Evolutionary conservation across 352 stramenopile species (phyloP), one percentile per base, ranked within the genome.

Genomic region (Pythium periplocum): DNA sequence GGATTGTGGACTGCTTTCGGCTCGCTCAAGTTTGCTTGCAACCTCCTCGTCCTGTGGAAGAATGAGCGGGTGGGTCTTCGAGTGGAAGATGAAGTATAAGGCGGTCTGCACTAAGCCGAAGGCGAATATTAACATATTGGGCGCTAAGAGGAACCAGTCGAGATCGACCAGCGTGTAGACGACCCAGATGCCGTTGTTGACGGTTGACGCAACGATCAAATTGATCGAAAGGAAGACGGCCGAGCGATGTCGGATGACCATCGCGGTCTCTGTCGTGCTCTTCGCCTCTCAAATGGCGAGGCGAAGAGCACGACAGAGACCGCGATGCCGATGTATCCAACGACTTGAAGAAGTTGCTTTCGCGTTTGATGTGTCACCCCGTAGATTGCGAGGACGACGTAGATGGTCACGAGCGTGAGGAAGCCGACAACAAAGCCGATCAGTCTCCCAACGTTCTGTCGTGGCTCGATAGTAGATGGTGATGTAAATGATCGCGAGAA

Each of bases 281-380:
- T n/a, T n/a, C n/a, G n/a, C n/a, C n/a, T n/a, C n/a, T 79, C 68
- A 44, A 87, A 73, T 2, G 76, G 76, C n/a, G 73, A 83, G 42
- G 62, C 65, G 63, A 83, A 84, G 10, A 87, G 73, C 49, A 83
- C 46, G 44, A 83, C 17, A 4, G 59, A 72, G n/a, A 78, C 66
- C 4, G 71, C 30, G 45, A 81, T 70, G 4, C 57, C 55, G 46
- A 77, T 39, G 48, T 74, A 81, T 0, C 64, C 72, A 9, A 71
- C 47, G 6, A 78, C 39, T 33, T 64, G 57, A 37, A 55, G 63
- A 35, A 71, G 34, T 51, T 48, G 8, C 53, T 35, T 48, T 8
- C 45, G 61, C 51, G 50, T 63, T 51, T 86, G 71, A 3, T 49
- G 45, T 0, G 62, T 75, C 30, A 65, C 36, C 2, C 61, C 66